Base-by-base conservation (phyloP, 2,329 filamentous ascomycete species). In the Grosmannia clavigera region DNA sequence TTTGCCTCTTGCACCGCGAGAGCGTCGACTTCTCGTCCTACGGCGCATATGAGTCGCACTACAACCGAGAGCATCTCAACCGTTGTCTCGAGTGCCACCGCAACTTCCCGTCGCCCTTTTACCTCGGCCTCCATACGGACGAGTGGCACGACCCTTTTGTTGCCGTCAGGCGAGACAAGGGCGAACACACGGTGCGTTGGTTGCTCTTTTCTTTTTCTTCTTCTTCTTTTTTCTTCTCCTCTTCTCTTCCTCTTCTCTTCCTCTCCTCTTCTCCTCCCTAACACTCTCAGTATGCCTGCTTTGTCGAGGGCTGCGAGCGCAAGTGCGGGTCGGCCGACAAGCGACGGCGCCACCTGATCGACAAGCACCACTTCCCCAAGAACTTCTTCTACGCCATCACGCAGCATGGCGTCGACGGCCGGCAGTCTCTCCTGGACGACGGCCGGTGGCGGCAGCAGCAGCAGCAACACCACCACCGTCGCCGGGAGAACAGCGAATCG, bases 301-400 rank as follows among this genome's bases (percentile, higher is more conserved):
- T 97, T 68, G 85, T 96, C 7, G 88, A 96, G 68, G 85, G 81
- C 56, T 99, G 94, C 71, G 89, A 94, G 61, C 83, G 88, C 65
- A 85, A 90, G 70, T 96, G 92, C 74, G 84, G 82, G 60, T 91
- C 88, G 4, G 85, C 87, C 35, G 85, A 89, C 68, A 97, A 96
- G 73, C 83, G 94, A 53, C 81, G 89, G 40, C 83, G 90, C 70
- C 92, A 99, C 76, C 78, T 96, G 65, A 90, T 96, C 65, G 92
- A 96, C 76, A 96, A 96, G 74, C 94, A 99, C 72, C 81, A 86
- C 74, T 99, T 94, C 69, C 92, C 92, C 12, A 84, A 83, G 69
- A 88, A 89, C 67, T 96, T 91, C 73, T 92, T 95, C 72, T 96
- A 95, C 67, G 83, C 84, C 57, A 82, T 97, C 58, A 87, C 95